Evolutionary conservation across 78 protist genomes (phyloP).

Genomic region (Dictyostelium brefeldianum): DNA sequence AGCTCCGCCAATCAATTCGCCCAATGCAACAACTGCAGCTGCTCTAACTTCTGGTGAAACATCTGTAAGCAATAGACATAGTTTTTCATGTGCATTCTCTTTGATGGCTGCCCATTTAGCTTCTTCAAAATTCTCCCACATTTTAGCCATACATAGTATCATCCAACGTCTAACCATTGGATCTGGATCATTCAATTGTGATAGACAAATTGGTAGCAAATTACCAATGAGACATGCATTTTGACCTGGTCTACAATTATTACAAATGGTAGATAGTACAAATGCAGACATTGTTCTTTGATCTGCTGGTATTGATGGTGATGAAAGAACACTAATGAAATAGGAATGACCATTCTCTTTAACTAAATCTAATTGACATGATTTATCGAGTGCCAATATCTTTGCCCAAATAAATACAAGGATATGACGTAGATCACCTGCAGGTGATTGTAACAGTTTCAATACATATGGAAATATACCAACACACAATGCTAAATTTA

Average conservation of each 20-base stretch:
- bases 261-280: conserved; percentile 74
- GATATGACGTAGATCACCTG: conserved; percentile 86
- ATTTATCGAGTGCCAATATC: conserved; percentile 79
- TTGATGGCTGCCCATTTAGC: conserved; percentile 86
- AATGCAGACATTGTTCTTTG: conserved; percentile 79
- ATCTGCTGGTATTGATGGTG: conserved; percentile 54
- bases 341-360: conserved; percentile 91
- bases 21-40: conserved; percentile 85
- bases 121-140: conserved; percentile 86
- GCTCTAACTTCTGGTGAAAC: conserved; percentile 89
- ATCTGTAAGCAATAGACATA: conserved; percentile 80
- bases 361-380: conserved; percentile 91
- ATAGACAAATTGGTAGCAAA: conserved; percentile 57
- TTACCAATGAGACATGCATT: conserved; percentile 86
- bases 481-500: conserved; percentile 91
- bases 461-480: conserved; percentile 98
- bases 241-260: conserved; percentile 84
- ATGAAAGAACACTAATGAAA: conserved; percentile 85
- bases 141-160: conserved; percentile 86
- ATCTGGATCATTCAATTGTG: conserved; percentile 80
- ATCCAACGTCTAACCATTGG: conserved; percentile 88
- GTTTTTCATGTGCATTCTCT: conserved; percentile 67
- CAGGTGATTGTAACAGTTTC: conserved; percentile 92
- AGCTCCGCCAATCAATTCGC: conserved; percentile 83
- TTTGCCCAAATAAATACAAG: conserved; percentile 96